Base-by-base conservation (phyloP, 2,329 filamentous ascomycete genomes). In the Myriosclerotinia duriaeana region DNA sequence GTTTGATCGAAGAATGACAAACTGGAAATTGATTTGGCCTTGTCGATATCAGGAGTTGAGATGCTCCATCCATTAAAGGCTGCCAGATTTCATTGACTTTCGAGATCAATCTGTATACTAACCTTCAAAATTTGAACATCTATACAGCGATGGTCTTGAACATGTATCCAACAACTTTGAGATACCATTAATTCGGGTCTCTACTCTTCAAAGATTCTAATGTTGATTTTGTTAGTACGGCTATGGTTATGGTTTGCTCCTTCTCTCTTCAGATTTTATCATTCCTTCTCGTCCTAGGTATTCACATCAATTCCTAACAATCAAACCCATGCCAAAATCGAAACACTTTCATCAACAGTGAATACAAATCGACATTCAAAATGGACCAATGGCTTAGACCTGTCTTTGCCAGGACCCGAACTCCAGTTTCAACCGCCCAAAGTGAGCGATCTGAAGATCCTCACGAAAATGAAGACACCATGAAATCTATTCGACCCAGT, bases 341-440 rank as follows among this genome's bases (percentile, higher is more conserved):
- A 38, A 52, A n/a, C 22, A 12, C 14, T n/a, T 7, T 38, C 17
- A 34, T 36, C 15, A 4, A 34, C 20, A 50, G 54, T 65, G 34
- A 56, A 58, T 38, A 5, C 6, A n/a, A 36, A 6, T 9, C 8
- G 34, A 40, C n/a, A 30, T 22, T 30, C 42, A 64, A 53, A 22
- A 75, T 74, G 73, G 67, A 71, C 22, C 71, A 74, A 59, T 75
- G 74, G 74, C 64, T 75, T 26, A 68, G 72, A 9, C 73, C 74
- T 6, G 71, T 73, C 17, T 75, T 74, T 64, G 50, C 55, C 7
- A 72, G 73, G 30, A 64, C 60, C 11, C 68, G 61, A 64, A 72
- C 69, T 36, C 71, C 71, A 20, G 61, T 68, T 20, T 61, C 66
- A 54, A 65, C 59, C 20, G 15, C 50, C 26, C 7, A 63, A 44